Percentiles rank a stretch among this genome's conserved stretches.
Evolutionary conservation across 192 early-diverging fungal species (phyloP).

Genomic region (Coemansia sp.): DNA sequence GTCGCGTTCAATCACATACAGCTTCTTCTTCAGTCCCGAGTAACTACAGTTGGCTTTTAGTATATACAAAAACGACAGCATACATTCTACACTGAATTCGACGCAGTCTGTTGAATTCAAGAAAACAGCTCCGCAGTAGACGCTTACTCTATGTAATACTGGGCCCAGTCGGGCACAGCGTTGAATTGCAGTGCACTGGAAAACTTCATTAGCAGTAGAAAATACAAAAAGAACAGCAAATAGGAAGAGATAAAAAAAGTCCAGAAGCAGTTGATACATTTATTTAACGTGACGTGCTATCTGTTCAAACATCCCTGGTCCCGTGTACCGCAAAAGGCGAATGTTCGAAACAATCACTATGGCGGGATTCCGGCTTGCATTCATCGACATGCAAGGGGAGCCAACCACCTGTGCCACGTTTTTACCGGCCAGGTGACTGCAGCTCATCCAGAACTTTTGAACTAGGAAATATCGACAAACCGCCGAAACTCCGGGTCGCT

Average conservation of each 20-base stretch:
- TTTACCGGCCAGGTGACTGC: background rate
- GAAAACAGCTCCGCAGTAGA: background rate
- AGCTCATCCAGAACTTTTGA: background rate
- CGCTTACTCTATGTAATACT: conserved; percentile 72
- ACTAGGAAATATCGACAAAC: conserved; percentile 14
- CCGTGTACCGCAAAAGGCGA: background rate
- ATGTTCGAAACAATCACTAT: background rate
- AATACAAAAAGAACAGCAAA: background rate
- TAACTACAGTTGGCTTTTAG: conserved; percentile 28
- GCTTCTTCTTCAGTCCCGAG: conserved; percentile 74
- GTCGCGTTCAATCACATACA: conserved; percentile 74
- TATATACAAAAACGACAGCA: too few relatives aligned
- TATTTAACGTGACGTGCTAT: background rate
- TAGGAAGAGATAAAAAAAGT: background rate
- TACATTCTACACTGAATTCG: too few relatives aligned
- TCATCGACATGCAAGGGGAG: background rate
- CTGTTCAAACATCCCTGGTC: background rate
- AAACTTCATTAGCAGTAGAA: conserved; percentile 76
- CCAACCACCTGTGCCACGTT: background rate
- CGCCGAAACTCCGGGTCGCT: conserved; percentile 27
- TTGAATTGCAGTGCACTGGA: conserved; percentile 90
- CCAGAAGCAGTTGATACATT: background rate
- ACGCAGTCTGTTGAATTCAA: background rate
- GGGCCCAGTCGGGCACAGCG: conserved; percentile 82
- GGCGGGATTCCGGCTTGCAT: background rate